Evolutionary conservation across 768 basidiomycete species (phyloP), one percentile per base, ranked within the genome.

Genomic region (Psilocybe tampanensis): DNA sequence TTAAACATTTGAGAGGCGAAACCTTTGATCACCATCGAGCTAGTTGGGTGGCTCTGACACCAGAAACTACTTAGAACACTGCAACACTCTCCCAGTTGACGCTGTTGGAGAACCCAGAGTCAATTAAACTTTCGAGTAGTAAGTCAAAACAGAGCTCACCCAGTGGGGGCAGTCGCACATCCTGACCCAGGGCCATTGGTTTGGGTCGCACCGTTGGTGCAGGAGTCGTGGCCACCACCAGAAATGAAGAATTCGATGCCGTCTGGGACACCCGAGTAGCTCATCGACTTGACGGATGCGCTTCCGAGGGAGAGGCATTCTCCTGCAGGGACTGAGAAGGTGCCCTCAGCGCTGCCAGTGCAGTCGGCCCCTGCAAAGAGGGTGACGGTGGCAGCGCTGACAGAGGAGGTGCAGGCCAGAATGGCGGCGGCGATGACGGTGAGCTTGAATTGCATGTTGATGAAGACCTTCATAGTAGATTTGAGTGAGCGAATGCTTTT

Each of bases 231-330:
- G 9, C n/a, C 22, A 13, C 52, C 34, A 17, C 44, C 44, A 33
- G 54, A 47, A n/a, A 47, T 18, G 34, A 23, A 55, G 33, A 55
- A 55, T 17, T 33, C 7, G 45, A 55, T 55, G 3, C n/a, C 15
- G 26, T 6, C 39, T 44, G 54, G 54, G 2, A 55, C 45, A 7
- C 44, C 54, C 3, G 54, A 47, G 22, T 47, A 55, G 18, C 44
- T 21, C 21, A 55, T 47, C 0, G 54, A 55, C 17, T 39, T 45
- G 2, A 12, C 21, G 6, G 54, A 47, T n/a, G 17, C 23, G 19
- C 21, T 12, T 32, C 54, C 34, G 1, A 55, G 39, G 50, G 5
- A 24, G 36, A 34, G 17, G 19, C 50, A 52, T 42, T 41, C 22
- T 1, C 23, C 2, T 19, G 47, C 4, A n/a, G 4, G 5, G 13